These are phyloP conservation scores for Globisporangium orthogonon DNA, from an alignment of 352 stramenopile species.

Conservation along the genomic window DNA sequence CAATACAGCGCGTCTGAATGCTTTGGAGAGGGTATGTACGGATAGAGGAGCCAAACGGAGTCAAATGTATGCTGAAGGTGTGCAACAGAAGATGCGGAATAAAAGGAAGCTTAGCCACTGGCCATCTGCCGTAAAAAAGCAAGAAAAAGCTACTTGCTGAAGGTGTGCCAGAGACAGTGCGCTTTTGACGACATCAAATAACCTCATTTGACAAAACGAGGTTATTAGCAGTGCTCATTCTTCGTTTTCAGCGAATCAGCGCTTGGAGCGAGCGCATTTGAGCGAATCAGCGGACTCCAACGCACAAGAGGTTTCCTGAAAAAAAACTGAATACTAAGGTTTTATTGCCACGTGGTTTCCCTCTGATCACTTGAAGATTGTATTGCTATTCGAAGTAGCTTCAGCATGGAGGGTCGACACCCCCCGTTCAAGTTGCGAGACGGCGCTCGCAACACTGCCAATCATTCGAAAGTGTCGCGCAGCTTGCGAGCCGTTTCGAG, in stretches of 20 bases:
- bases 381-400: neutral
- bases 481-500: neutral
- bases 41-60: neutral
- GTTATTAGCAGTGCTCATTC: no score
- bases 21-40: neutral
- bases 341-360: neutral
- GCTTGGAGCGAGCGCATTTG: neutral
- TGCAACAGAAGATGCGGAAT: neutral
- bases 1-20: neutral
- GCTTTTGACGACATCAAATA: neutral
- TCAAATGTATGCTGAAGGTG: neutral
- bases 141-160: neutral
- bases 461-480: neutral
- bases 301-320: neutral
- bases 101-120: neutral
- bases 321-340: neutral
- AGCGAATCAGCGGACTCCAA: constrained; percentile 27
- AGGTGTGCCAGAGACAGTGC: neutral
- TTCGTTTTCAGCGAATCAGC: neutral
- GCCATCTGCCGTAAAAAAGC: constrained; percentile 6
- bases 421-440: neutral
- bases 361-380: no score
- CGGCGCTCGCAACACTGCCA: neutral
- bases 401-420: neutral
- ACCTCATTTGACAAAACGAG: no score